Evolutionary conservation across 2,329 filamentous ascomycete genomes (phyloP), one percentile per base, ranked within the genome.

Genomic region (Clathrospora elynae): DNA sequence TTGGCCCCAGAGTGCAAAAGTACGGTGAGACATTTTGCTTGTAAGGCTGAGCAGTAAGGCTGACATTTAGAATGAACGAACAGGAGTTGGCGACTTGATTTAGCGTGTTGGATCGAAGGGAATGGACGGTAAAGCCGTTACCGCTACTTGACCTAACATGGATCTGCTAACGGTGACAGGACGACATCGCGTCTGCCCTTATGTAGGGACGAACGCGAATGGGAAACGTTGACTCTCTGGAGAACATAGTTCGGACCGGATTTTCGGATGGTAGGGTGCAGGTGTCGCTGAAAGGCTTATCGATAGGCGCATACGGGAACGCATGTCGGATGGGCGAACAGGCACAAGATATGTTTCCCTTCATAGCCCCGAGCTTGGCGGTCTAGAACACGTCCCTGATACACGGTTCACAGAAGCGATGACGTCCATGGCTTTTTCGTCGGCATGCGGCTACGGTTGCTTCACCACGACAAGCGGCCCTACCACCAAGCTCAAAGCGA

Each of bases 21-120:
- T 37, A 57, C 46, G 35, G 44, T 44, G 52, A 33, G 35, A 37
- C 24, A 28, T 30, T 33, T 42, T 39, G 42, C 38, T 35, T 39
- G 50, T 62, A 64, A 52, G 60, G 60, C 60, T 65, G 59, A 57
- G 29, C 30, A 33, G 36, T 41, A 51, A 38, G 45, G 47, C 51
- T 57, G 38, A 59, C 48, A 44, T 41, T 13, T 22, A 24, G n/a
- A n/a, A n/a, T n/a, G n/a, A 25, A n/a, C 22, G 19, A 32, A 33
- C 30, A 11, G 26, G 12, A 10, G 19, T 36, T 29, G 30, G 31
- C 23, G 13, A 42, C 28, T 7, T 36, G 16, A n/a, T 9, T 24
- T 29, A 8, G 30, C 20, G 13, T 17, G 18, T 36, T 38, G 35
- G 41, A n/a, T 41, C 31, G 19, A 33, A n/a, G n/a, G 32, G n/a